A percentile compares a stretch with the other conserved stretches of the same genome.
Evolutionary conservation across 495 filamentous ascomycete genomes (phyloP).

Genomic region (Chaetomium cochliodes): DNA sequence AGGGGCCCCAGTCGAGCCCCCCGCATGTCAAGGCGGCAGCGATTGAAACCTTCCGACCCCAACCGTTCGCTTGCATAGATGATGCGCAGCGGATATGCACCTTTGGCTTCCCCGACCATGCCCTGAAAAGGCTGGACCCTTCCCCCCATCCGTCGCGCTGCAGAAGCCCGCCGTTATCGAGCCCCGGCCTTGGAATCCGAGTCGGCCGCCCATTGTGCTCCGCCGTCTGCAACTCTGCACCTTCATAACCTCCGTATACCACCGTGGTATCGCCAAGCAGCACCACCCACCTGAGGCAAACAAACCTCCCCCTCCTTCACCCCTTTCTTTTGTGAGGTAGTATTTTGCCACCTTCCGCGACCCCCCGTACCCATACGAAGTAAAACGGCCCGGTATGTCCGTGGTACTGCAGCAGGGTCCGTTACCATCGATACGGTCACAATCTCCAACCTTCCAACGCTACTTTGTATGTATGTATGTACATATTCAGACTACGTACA

Average conservation of each 20-base stretch:
- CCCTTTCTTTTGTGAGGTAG: neutral
- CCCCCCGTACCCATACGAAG: slow-evolving; percentile 6
- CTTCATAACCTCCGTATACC: neutral
- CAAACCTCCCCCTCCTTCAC: neutral
- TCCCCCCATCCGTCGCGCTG: neutral
- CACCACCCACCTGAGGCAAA: neutral
- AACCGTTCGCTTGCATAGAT: slow-evolving; percentile 14
- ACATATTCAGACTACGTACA: too few species aligned
- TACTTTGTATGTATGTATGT: too few species aligned
- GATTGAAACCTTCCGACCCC: slow-evolving; percentile 10
- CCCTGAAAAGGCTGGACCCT: neutral
- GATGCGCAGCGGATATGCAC: slow-evolving; percentile 17
- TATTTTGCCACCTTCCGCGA: neutral
- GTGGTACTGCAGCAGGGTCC: neutral
- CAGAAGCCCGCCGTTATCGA: slow-evolving; percentile 3
- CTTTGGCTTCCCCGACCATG: neutral
- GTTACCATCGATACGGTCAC: neutral
- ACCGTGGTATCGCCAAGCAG: neutral
- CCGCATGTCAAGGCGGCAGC: slow-evolving; percentile 3
- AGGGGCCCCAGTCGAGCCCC: neutral
- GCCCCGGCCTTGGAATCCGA: slow-evolving; percentile 5
- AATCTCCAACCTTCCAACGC: too few species aligned
- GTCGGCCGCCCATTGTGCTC: neutral
- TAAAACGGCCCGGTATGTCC: slow-evolving; percentile 6
- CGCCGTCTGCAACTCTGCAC: neutral